These are phyloP conservation scores for Pseudocercospora crystallina DNA, from an alignment of 2,329 filamentous ascomycete genomes.

Conservation along the genomic window DNA sequence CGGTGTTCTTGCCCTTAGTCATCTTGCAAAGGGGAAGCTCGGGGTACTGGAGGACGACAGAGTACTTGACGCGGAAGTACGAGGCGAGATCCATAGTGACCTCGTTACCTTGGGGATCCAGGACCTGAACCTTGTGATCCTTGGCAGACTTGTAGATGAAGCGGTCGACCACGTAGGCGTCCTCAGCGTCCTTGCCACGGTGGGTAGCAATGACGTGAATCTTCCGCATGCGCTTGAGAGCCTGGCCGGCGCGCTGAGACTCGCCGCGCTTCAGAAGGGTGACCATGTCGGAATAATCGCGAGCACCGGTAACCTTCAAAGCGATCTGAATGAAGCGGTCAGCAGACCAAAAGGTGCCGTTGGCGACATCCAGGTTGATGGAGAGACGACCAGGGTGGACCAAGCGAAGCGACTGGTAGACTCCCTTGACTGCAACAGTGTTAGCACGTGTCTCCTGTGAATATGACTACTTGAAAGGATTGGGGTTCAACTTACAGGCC, in stretches of 20 bases:
- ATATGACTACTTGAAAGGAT: no score
- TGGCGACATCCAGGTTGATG: constrained; percentile 87
- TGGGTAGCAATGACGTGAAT: constrained; percentile 44
- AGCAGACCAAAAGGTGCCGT: constrained; percentile 79
- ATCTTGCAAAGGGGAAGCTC: constrained; percentile 59
- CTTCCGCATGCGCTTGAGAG: constrained; percentile 45
- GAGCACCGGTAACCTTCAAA: constrained; percentile 31
- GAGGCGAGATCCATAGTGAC: constrained; percentile 55
- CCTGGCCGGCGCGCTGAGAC: constrained; percentile 24
- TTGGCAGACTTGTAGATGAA: constrained; percentile 47
- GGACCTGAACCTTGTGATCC: constrained; percentile 45
- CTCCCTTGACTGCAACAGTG: no score
- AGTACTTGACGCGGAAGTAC: constrained; percentile 57
- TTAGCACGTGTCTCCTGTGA: no score
- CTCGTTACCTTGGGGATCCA: constrained; percentile 37
- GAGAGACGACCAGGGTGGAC: constrained; percentile 62
- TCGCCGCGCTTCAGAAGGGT: constrained; percentile 20
- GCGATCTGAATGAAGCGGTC: constrained; percentile 39
- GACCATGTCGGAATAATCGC: constrained; percentile 32
- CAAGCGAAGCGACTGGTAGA: constrained; percentile 81
- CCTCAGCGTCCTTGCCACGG: constrained; percentile 32
- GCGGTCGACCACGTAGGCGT: constrained; percentile 53
- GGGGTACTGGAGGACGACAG: constrained; percentile 44
- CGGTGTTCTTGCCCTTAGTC: constrained; percentile 51
- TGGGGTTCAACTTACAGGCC: no score